phyloP scores from a whole-genome alignment of 1,284 basidiomycete genomes.

The Phaffia rhodozyma region DNA sequence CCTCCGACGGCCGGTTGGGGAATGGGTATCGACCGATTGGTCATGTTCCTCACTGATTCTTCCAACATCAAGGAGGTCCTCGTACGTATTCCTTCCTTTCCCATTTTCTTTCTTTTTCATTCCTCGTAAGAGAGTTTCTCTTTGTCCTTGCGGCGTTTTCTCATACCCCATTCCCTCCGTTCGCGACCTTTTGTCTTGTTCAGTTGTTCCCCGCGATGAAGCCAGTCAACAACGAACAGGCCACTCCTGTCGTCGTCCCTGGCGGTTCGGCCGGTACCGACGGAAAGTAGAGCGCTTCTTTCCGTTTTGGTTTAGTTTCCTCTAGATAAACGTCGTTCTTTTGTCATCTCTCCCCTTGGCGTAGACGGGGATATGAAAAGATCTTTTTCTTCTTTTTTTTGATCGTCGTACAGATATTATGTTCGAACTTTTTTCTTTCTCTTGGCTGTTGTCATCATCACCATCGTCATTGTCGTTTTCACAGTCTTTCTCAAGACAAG shows the following conservation, averaged over 20 bases:
- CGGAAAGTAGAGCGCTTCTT: conserved; percentile 4
- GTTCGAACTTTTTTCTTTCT: too few species aligned
- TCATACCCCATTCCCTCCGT: background rate
- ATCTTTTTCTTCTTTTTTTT: too few species aligned
- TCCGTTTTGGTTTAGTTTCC: too few species aligned
- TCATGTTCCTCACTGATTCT: conserved; percentile 92
- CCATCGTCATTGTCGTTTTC: too few species aligned
- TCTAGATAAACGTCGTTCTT: too few species aligned
- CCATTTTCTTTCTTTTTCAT: background rate
- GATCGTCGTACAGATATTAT: too few species aligned
- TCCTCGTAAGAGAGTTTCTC: too few species aligned
- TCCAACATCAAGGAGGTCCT: conserved; percentile 49
- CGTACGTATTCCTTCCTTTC: conserved; percentile 39
- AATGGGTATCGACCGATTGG: conserved; percentile 80
- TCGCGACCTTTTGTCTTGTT: background rate
- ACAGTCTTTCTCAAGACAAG: too few species aligned
- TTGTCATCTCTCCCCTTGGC: too few species aligned
- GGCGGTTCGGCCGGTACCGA: conserved; percentile 11
- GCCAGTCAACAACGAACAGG: conserved; percentile 24
- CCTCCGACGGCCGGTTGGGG: conserved; percentile 94
- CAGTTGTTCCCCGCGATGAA: conserved; percentile 38
- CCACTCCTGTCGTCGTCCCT: conserved; percentile 12
- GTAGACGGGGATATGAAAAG: too few species aligned
- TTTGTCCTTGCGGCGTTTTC: background rate
- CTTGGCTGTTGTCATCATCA: too few species aligned